Base-by-base conservation (phyloP, 805 yeast species). In the Zygosaccharomyces bailii region DNA sequence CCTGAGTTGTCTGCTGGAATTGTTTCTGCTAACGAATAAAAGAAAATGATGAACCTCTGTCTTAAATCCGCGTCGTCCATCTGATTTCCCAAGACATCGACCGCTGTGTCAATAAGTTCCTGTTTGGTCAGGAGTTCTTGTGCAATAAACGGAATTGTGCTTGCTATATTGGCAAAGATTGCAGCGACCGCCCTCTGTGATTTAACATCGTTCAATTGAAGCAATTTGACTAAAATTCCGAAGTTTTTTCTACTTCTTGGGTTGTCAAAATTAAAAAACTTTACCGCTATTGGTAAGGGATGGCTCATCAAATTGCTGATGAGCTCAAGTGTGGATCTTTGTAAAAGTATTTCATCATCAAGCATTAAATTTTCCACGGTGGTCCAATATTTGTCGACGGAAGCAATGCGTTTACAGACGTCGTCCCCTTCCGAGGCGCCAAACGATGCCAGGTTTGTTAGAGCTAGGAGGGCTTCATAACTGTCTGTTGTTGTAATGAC, bases 371-470 rank as follows among this genome's bases (percentile, higher is more conserved):
- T 59, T 47, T 74, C 78, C 10, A 82, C 68, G 20, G 68, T 69
- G 0, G 69, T 53, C 75, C 81, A 78, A 39, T 71, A 66, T 5
- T 67, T 59, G 3, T 67, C 60, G 35, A 65, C 60, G 4, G 72
- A 65, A 9, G 49, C 54, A 17, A 53, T 56, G 21, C 51, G 50
- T 29, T 39, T 60, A 44, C 57, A 63, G 30, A 61, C 67, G 20
- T 73, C 64, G 7, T 72, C 70, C 27, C 70, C 61, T 10, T 61
- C 62, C 4, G 70, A 67, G 8, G 68, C 68, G 34, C 67, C 68
- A 1, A 71, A 47, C 0, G 86, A 72, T 0, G 87, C 76, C 5
- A 83, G 51, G 60, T 85, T 86, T 1, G 91, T 85, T 21, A 85
- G 68, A 0, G 90, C 86, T 17, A 82, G 57, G 31, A 86, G 63